Percentiles rank a stretch among this genome's conserved stretches.
Conservation (phyloP, 2,329 filamentous ascomycete species). For the Paraphoma chrysanthemicola region DNA sequence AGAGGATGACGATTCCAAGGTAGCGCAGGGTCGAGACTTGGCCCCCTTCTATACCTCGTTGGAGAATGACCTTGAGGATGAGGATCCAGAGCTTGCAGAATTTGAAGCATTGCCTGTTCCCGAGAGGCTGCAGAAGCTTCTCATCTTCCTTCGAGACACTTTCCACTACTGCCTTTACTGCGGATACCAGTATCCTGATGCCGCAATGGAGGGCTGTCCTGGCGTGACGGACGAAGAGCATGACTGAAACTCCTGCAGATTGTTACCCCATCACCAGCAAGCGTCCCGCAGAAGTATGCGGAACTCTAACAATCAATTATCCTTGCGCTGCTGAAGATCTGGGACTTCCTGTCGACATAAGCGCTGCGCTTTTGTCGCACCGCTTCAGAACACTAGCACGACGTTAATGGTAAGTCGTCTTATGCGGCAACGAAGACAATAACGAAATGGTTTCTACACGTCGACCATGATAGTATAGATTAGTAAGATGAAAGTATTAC, state of each 20-base stretch:
- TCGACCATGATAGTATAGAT: not conserved
- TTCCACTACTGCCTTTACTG: slow-evolving; percentile 96
- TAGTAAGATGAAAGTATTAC: not conserved
- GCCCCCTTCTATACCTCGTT: slow-evolving; percentile 59
- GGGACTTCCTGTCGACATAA: too few species aligned
- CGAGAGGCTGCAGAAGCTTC: slow-evolving; percentile 71
- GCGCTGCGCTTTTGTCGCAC: too few species aligned
- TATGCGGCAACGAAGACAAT: too few species aligned
- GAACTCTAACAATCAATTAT: too few species aligned
- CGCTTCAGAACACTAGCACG: too few species aligned
- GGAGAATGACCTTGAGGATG: slow-evolving; percentile 75
- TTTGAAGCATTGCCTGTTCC: slow-evolving; percentile 74
- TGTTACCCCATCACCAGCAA: too few species aligned
- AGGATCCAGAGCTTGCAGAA: slow-evolving; percentile 79
- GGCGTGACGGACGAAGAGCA: slow-evolving; percentile 86
- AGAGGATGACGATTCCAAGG: slow-evolving; percentile 75
- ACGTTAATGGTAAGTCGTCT: too few species aligned
- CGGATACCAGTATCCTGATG: slow-evolving; percentile 79
- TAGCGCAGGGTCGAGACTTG: slow-evolving; percentile 68
- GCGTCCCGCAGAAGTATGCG: too few species aligned
- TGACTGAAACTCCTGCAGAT: slow-evolving; percentile 53
- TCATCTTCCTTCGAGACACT: slow-evolving; percentile 72
- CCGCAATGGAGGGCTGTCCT: slow-evolving; percentile 84
- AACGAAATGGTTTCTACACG: too few species aligned
- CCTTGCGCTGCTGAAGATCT: too few species aligned